These are phyloP conservation scores for Pestalotiopsis sp. DNA, from an alignment of 2,329 filamentous ascomycete genomes.

Conservation along the genomic window DNA sequence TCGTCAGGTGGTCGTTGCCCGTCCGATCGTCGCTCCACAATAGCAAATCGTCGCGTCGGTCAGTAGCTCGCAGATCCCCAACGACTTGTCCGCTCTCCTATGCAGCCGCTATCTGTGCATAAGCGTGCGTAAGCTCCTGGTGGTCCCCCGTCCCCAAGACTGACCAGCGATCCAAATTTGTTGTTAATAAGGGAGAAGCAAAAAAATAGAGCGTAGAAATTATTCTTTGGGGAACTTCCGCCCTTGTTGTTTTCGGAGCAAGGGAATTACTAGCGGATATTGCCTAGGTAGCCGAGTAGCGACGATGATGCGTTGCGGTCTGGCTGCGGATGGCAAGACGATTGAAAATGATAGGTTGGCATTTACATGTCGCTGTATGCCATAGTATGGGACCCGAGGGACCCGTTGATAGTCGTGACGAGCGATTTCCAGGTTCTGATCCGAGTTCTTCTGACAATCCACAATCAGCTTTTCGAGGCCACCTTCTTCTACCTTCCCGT, in stretches of 20 bases:
- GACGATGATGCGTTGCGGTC: neutral
- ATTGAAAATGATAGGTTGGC: neutral
- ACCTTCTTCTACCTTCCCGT: neutral
- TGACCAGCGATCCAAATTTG: neutral
- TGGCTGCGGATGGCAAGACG: neutral
- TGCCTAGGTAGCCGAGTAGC: neutral
- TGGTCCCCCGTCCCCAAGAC: neutral
- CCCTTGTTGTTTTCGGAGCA: neutral
- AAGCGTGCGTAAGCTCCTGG: slow-evolving; percentile 7
- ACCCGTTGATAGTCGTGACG: neutral
- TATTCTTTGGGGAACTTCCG: slow-evolving; percentile 9
- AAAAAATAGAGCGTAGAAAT: neutral
- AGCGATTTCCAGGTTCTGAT: no score
- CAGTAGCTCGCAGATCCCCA: slow-evolving; percentile 43
- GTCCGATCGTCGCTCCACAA: slow-evolving; percentile 16
- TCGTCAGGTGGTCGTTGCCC: neutral
- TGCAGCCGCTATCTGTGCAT: neutral
- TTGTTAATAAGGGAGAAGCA: neutral
- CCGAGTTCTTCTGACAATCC: neutral
- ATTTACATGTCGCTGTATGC: no score
- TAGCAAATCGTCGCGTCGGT: neutral
- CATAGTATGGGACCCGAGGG: no score
- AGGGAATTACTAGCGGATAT: neutral
- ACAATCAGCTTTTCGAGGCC: neutral
- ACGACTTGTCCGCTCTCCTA: slow-evolving; percentile 41